Base-by-base conservation (phyloP, 805 yeast genomes). In the Candida bentonensis region DNA sequence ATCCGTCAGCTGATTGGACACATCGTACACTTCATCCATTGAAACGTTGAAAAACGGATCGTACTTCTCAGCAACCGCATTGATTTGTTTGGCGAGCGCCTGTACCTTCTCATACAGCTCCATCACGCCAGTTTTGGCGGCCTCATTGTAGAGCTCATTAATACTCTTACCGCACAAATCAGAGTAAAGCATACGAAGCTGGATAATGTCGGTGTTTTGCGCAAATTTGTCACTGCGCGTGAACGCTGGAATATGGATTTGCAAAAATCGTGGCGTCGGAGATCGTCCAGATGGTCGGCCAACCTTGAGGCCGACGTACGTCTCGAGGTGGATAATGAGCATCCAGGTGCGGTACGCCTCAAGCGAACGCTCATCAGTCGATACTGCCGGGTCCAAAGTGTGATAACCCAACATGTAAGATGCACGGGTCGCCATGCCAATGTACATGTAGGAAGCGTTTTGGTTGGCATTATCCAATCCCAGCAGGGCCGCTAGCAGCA, bases 81-180 rank as follows among this genome's bases (percentile, higher is more conserved):
- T 30, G 20, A 30, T 30, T 15, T 30, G 36, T n/a, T 30, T 17
- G 7, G 36, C 11, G 5, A 30, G 36, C 5, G 36, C 36, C 36
- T 30, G 36, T 17, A 30, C 36, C 36, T 30, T 30, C 7, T 30
- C 36, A 30, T 30, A 30, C 5, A 30, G 36, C 17, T 30, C 36
- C 11, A 30, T 30, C 7, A 30, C 36, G 36, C 36, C 36, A 30
- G 36, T 30, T 17, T 30, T 30, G 11, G 36, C 36, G 7, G 36
- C 36, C 17, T 30, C 36, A n/a, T 30, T 30, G 36, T 30, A 30
- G 5, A 30, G 36, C 17, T 30, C 36, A 30, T 30, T 30, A 30
- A 30, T 30, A 30, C 36, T 30, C 36, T 30, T 30, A 9, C 36
- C 36, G 20, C 36, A 30, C 17, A 30, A 15, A 15, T 30, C 36